Evolutionary conservation across 345 rosid species (phyloP).

Genomic region (Trapa bicornis): DNA sequence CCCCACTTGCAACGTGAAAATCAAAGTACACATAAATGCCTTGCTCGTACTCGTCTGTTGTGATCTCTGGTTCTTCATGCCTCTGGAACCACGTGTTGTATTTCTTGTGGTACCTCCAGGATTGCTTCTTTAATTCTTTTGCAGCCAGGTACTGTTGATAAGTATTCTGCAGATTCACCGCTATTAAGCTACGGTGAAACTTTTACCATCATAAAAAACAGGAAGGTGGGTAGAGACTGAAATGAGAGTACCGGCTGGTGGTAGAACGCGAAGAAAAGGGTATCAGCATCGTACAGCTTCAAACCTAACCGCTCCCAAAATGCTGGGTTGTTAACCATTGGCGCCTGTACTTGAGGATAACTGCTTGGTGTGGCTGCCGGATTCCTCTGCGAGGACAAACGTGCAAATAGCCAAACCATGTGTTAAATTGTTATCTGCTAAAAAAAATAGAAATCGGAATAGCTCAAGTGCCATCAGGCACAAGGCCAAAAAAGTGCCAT

Average conservation of each 20-base stretch:
- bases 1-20: slow-evolving; percentile 72
- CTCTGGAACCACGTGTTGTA: slow-evolving; percentile 96
- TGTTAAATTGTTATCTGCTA: neutral
- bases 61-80: slow-evolving; percentile 85
- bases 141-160: slow-evolving; percentile 91
- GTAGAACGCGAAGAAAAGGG: slow-evolving; percentile 89
- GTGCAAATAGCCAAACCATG: neutral
- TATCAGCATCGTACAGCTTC: slow-evolving; percentile 58
- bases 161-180: slow-evolving; percentile 46
- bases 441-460: neutral
- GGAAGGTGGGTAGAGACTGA: neutral
- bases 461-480: neutral
- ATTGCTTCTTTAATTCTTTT: slow-evolving; percentile 88
- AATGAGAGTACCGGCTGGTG: slow-evolving; percentile 64
- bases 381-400: slow-evolving; percentile 49
- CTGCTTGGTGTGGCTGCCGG: slow-evolving; percentile 66
- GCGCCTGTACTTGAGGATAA: slow-evolving; percentile 92
- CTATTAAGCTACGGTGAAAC: neutral
- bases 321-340: slow-evolving; percentile 66
- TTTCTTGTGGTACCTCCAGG: slow-evolving; percentile 97
- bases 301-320: slow-evolving; percentile 72
- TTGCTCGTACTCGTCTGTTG: slow-evolving; percentile 90
- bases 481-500: slow-evolving; percentile 10
- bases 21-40: slow-evolving; percentile 95
- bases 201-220: neutral